Evolutionary conservation across 805 yeast genomes (phyloP), one percentile per base, ranked within the genome.

Genomic region (Yarrowia divulgata): DNA sequence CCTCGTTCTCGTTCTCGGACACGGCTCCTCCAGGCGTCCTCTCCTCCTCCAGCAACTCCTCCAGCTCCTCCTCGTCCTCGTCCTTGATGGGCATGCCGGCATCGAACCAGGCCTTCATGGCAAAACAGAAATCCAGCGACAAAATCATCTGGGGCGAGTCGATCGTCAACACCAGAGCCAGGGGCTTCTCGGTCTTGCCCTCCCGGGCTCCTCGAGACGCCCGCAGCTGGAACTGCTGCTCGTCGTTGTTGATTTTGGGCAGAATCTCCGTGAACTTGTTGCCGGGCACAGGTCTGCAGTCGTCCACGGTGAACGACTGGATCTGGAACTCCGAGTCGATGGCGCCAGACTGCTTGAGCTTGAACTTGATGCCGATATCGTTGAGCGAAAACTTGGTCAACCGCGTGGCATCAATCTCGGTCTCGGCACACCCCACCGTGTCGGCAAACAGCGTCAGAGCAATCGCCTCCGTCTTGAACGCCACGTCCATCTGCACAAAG

Each of bases 71-170:
- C 7, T 70, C 71, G 39, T 64, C 71, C 14, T 72, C 69, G 35
- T 70, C 71, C 23, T 67, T 69, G 18, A 40, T 62, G 43, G 60
- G 76, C 71, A 34, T 84, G 72, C 87, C 90, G 54, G 80, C 81
- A 69, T 85, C 88, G n/a, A 81, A 77, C 75, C 89, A 93, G 0
- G 80, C 75, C 72, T 90, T 90, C 72, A 95, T 74, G 1, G 95
- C 91, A 77, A 93, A 85, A 43, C 94, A 75, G 77, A 91, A 93
- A 75, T 93, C 98, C 73, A 95, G 80, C 0, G 98, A 97, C 37
- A 95, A 77, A 62, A 95, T 87, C 12, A 90, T 84, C 69, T 85
- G 85, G 0, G 98, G 98, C 71, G 89, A 90, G 70, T 91, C 97
- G 12, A 94, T 84, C 0, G 92, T 86, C 5, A 90, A 75, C 74